phyloP scores from a whole-genome alignment of 2,329 filamentous ascomycete species.

The Aspergillus proliferans region DNA sequence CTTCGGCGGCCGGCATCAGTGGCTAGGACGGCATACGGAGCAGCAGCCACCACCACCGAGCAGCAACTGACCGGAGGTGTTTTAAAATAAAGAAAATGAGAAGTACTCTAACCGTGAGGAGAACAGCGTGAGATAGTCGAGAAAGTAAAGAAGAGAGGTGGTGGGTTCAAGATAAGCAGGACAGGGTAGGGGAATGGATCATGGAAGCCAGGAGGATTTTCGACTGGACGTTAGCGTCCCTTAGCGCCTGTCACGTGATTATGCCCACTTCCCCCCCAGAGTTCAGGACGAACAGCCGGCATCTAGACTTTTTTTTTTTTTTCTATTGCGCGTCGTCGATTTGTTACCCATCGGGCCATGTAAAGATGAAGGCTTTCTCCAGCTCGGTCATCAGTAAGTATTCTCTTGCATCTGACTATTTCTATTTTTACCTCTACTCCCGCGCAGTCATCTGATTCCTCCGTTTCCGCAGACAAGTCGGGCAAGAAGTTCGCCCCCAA shows the following conservation, averaged over 20 bases:
- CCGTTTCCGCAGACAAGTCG: constrained; percentile 49
- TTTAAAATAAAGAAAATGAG: constrained; percentile 11
- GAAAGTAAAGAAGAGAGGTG: constrained; percentile 20
- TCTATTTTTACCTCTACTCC: constrained; percentile 4
- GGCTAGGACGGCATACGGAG: constrained; percentile 43
- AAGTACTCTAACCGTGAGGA: constrained; percentile 14
- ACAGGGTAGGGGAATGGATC: constrained; percentile 7
- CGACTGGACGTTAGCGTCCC: constrained; percentile 27
- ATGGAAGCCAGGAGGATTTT: constrained; percentile 38
- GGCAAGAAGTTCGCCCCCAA: constrained; percentile 74
- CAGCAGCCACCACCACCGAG: constrained; percentile 27
- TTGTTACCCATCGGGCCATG: constrained; percentile 1
- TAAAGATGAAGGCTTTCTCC: constrained; percentile 44
- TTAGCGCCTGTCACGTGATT: constrained; percentile 35
- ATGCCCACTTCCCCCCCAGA: constrained; percentile 24
- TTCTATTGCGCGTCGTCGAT: constrained; percentile 2
- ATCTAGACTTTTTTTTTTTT: constrained; percentile 20
- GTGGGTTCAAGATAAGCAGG: constrained; percentile 23
- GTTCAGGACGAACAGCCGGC: constrained; percentile 11
- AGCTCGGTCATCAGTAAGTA: constrained; percentile 49
- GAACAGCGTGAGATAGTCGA: constrained; percentile 7
- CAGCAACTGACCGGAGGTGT: constrained; percentile 27
- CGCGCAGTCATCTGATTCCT: neutral
- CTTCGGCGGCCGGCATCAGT: constrained; percentile 85
- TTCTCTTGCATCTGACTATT: neutral